phyloP scores from a whole-genome alignment of 2,329 filamentous ascomycete genomes.

The Claviceps cyperi region DNA sequence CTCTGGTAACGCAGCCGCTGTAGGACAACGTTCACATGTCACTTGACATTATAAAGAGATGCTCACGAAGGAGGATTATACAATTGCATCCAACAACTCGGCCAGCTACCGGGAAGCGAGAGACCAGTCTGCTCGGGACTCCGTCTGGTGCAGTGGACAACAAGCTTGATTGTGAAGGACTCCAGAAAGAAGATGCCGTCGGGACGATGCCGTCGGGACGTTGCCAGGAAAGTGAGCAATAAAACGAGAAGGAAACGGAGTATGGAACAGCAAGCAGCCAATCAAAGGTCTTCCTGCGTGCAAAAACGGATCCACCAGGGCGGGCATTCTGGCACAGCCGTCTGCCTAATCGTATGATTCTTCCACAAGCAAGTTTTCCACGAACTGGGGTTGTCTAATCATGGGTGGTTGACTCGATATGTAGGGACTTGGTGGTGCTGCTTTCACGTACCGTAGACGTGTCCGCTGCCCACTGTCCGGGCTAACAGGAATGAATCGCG shows the following conservation, averaged over 20 bases:
- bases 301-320: constrained; percentile 2
- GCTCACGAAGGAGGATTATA: too few relatives aligned
- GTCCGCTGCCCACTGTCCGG: not conserved
- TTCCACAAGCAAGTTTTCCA: constrained; percentile 5
- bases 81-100: too few relatives aligned
- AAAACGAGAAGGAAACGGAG: not conserved
- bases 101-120: too few relatives aligned
- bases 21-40: too few relatives aligned
- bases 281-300: not conserved
- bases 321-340: constrained; percentile 1
- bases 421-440: not conserved
- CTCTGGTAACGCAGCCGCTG: too few relatives aligned
- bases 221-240: not conserved
- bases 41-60: too few relatives aligned
- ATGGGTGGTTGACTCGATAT: not conserved
- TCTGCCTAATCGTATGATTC: constrained; percentile 7
- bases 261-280: not conserved
- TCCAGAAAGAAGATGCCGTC: not conserved
- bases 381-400: constrained; percentile 2
- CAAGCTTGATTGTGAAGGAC: not conserved
- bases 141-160: not conserved
- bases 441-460: constrained; percentile 1
- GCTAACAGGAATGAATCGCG: constrained; percentile 1
- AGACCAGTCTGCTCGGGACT: too few relatives aligned
- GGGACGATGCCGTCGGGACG: not conserved